Conservation (phyloP, 2,329 filamentous ascomycete genomes). For the Neospermospora avenae region DNA sequence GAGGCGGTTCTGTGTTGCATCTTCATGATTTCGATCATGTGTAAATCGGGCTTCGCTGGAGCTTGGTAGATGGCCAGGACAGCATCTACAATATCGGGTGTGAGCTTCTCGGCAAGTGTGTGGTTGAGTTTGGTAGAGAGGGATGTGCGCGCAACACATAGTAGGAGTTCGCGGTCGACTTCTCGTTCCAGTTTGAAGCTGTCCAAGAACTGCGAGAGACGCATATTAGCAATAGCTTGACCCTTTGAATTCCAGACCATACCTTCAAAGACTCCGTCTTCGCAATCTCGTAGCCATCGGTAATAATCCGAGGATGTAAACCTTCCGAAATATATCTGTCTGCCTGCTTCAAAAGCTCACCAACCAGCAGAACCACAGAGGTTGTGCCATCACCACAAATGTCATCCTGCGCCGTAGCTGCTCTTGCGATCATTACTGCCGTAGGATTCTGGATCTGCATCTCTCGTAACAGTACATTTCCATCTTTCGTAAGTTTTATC, state of each 20-base stretch:
- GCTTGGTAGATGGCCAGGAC: constrained; percentile 91
- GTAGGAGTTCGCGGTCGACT: constrained; percentile 88
- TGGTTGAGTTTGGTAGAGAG: constrained; percentile 93
- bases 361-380: constrained; percentile 90
- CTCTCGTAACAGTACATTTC: constrained; percentile 76
- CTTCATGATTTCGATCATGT: constrained; percentile 99
- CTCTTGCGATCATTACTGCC: constrained; percentile 77
- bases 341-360: constrained; percentile 96
- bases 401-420: constrained; percentile 95
- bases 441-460: constrained; percentile 99
- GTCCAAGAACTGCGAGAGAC: constrained; percentile 71
- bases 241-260: background rate
- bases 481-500: constrained; percentile 99
- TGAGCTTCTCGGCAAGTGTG: constrained; percentile 84
- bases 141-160: constrained; percentile 90
- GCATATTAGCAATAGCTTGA: constrained; percentile 15
- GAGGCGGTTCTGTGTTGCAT: constrained; percentile 98
- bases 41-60: constrained; percentile 88
- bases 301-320: constrained; percentile 94
- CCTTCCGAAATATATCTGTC: constrained; percentile 95
- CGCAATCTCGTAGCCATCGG: constrained; percentile 94
- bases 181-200: constrained; percentile 84
- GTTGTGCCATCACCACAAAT: constrained; percentile 98
- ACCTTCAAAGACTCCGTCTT: constrained; percentile 91
- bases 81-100: constrained; percentile 92